Evolutionary conservation across 2,329 filamentous ascomycete genomes (phyloP).

Genomic region (Teratosphaeria nubilosa): DNA sequence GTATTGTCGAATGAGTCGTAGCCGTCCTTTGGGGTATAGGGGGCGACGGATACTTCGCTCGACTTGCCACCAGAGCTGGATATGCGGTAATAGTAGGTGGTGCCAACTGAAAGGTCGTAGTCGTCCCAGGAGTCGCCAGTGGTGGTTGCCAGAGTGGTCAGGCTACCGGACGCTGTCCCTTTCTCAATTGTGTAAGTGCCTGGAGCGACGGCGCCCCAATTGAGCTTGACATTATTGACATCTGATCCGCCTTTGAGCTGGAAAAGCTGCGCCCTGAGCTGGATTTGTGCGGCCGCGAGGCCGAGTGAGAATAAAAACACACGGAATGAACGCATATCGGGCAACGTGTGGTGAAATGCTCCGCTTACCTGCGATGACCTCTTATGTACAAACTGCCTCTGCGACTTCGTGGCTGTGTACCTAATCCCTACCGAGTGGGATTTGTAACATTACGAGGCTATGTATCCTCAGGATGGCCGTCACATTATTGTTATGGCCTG

Average conservation of each 20-base stretch:
- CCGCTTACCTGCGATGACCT: not conserved
- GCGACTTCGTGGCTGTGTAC: not conserved
- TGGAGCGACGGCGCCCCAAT: not conserved
- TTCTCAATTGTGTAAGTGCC: not conserved
- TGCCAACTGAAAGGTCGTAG: not conserved
- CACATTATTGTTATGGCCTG: not conserved
- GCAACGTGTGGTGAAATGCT: not conserved
- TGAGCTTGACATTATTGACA: not conserved
- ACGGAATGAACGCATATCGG: not conserved
- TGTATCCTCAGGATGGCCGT: no score
- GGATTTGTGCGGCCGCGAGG: not conserved
- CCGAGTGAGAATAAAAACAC: not conserved
- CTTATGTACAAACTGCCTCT: not conserved
- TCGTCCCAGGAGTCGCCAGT: not conserved
- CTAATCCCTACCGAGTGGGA: not conserved
- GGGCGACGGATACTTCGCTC: not conserved
- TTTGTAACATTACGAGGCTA: no score
- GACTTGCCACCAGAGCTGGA: not conserved
- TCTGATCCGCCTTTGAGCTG: not conserved
- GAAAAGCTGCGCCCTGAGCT: not conserved
- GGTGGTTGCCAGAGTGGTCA: not conserved
- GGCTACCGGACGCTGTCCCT: not conserved
- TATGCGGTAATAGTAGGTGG: not conserved
- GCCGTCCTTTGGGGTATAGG: not conserved
- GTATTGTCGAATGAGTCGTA: not conserved